Evolutionary conservation across 2,329 filamentous ascomycete species (phyloP).

Genomic region (Fusarium hainanense): DNA sequence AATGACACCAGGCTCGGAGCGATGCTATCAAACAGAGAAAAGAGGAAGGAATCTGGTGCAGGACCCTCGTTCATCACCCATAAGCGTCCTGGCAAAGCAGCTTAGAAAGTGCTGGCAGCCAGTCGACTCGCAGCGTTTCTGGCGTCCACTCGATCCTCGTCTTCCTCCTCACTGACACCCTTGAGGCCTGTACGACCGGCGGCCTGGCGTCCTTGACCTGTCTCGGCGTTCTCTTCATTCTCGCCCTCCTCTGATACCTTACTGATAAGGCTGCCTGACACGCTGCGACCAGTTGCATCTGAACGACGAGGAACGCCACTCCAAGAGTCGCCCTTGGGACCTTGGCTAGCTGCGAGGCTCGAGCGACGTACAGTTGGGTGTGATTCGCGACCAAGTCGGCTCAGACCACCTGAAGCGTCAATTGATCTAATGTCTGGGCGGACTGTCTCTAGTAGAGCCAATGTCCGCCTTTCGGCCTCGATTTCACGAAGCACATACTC

Average conservation of each 20-base stretch:
- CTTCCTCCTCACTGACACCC: slow-evolving; percentile 79
- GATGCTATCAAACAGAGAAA: slow-evolving; percentile 42
- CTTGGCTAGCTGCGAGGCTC: slow-evolving; percentile 87
- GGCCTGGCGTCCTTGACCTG: slow-evolving; percentile 52
- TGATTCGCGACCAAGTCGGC: slow-evolving; percentile 86
- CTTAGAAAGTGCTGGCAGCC: slow-evolving; percentile 90
- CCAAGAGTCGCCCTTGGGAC: slow-evolving; percentile 98
- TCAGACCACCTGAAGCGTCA: slow-evolving; percentile 89
- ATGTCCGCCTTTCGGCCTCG: slow-evolving; percentile 89
- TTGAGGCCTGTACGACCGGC: slow-evolving; percentile 62
- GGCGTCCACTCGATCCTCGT: slow-evolving; percentile 94
- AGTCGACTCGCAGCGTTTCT: slow-evolving; percentile 93
- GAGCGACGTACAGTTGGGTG: slow-evolving; percentile 80
- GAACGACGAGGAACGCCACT: slow-evolving; percentile 88
- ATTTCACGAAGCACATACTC: slow-evolving; percentile 96
- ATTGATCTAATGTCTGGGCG: slow-evolving; percentile 93
- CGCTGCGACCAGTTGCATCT: slow-evolving; percentile 80
- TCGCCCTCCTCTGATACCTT: slow-evolving; percentile 71
- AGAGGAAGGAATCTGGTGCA: slow-evolving; percentile 37
- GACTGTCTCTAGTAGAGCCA: slow-evolving; percentile 93
- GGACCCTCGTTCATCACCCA: slow-evolving; percentile 29
- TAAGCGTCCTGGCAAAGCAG: slow-evolving; percentile 36
- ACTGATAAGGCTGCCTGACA: slow-evolving; percentile 78
- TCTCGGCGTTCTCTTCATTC: slow-evolving; percentile 55
- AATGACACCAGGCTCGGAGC: slow-evolving; percentile 41